Percentiles rank a stretch among this genome's conserved stretches.
These are phyloP conservation scores for Myochromella boudieri DNA, from an alignment of 768 basidiomycete species.

Conservation along the genomic window DNA sequence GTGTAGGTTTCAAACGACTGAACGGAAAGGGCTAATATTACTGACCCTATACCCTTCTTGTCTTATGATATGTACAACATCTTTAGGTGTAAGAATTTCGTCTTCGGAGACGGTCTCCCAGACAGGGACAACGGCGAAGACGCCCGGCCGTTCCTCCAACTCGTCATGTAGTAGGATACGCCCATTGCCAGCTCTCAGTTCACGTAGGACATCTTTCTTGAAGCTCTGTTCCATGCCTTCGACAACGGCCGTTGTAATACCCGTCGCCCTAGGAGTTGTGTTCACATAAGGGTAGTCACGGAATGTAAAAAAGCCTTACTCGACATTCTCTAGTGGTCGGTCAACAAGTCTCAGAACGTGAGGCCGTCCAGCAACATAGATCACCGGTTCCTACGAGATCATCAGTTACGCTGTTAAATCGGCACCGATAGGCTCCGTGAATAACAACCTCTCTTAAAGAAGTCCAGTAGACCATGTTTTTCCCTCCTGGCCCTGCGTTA, in stretches of 20 bases:
- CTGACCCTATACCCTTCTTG: slow-evolving; percentile 76
- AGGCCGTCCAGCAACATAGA: slow-evolving; percentile 83
- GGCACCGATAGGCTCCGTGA: neutral
- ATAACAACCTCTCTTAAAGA: slow-evolving; percentile 78
- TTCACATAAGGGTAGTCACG: neutral
- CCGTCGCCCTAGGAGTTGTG: slow-evolving; percentile 69
- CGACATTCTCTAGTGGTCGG: slow-evolving; percentile 90
- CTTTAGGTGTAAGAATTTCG: slow-evolving; percentile 87
- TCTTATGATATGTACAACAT: slow-evolving; percentile 73
- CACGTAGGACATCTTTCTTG: slow-evolving; percentile 84
- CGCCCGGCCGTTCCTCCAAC: slow-evolving; percentile 88
- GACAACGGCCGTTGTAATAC: slow-evolving; percentile 86
- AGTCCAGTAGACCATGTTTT: slow-evolving; percentile 87
- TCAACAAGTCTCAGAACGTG: slow-evolving; percentile 89
- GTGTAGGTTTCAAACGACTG: no score
- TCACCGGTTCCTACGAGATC: slow-evolving; percentile 76
- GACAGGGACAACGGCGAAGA: slow-evolving; percentile 88
- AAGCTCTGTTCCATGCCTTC: slow-evolving; percentile 89
- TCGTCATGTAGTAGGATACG: slow-evolving; percentile 93
- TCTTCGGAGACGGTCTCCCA: slow-evolving; percentile 86
- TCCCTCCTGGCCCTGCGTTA: slow-evolving; percentile 76
- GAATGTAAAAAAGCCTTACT: slow-evolving; percentile 52
- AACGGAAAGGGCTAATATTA: no score
- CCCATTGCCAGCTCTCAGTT: slow-evolving; percentile 70
- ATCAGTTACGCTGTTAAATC: neutral